Conservation (phyloP, 2,329 filamentous ascomycete genomes). For the Beauveria varroae region DNA sequence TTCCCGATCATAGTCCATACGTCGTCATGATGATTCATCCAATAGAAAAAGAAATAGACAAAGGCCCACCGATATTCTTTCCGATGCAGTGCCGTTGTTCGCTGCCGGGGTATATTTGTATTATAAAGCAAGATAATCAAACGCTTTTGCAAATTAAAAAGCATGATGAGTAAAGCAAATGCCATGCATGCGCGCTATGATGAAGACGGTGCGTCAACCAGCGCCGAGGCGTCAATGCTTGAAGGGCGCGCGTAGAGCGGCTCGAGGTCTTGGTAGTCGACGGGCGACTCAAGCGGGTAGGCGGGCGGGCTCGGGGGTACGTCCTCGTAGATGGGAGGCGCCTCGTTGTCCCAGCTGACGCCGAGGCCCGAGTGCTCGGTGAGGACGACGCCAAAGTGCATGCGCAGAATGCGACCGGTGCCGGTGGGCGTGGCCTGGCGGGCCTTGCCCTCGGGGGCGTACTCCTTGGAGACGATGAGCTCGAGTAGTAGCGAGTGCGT, state of each 20-base stretch:
- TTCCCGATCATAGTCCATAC: background rate
- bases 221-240: constrained; percentile 8
- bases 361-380: constrained; percentile 81
- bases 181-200: background rate
- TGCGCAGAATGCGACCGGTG: constrained; percentile 81
- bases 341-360: constrained; percentile 95
- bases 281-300: constrained; percentile 40
- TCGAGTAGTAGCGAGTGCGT: constrained; percentile 84
- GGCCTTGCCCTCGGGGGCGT: constrained; percentile 61
- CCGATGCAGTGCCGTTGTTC: constrained; percentile 11
- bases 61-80: background rate
- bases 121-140: background rate
- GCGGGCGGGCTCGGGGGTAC: constrained; percentile 78
- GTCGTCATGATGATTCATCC: background rate
- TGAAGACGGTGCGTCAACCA: background rate
- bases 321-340: constrained; percentile 88
- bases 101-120: constrained; percentile 10
- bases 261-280: constrained; percentile 34
- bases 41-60: background rate
- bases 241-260: constrained; percentile 21
- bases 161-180: background rate
- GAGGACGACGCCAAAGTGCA: constrained; percentile 78
- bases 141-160: background rate
- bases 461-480: constrained; percentile 90
- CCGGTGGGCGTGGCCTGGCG: constrained; percentile 74